A percentile compares a stretch with the other conserved stretches of the same genome.
Evolutionary conservation across 2,329 filamentous ascomycete genomes (phyloP).

Genomic region (Fusarium sp.): DNA sequence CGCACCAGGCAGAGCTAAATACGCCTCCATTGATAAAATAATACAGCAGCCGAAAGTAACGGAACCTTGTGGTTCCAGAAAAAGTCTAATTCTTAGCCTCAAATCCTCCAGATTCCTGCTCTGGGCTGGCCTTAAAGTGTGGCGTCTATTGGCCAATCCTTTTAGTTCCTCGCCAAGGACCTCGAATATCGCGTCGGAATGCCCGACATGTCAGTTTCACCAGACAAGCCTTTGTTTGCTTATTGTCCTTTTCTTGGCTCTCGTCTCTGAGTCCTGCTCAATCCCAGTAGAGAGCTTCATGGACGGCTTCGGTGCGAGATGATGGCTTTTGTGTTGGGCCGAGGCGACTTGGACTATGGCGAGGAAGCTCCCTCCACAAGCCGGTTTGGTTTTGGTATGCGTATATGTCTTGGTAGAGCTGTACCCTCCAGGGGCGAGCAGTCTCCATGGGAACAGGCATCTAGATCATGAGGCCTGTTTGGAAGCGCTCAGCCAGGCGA

Average conservation of each 20-base stretch:
- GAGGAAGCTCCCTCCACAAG: neutral
- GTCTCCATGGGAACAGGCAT: slow-evolving; percentile 7
- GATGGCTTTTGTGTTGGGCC: slow-evolving; percentile 1
- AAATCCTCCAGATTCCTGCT: slow-evolving; percentile 4
- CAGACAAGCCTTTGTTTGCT: neutral
- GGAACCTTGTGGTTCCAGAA: slow-evolving; percentile 10
- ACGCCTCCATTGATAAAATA: neutral
- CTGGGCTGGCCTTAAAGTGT: slow-evolving; percentile 5
- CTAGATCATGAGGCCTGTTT: slow-evolving; percentile 33
- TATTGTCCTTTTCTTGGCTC: slow-evolving; percentile 2
- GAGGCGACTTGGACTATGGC: slow-evolving; percentile 4
- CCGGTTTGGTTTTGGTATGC: slow-evolving; percentile 43
- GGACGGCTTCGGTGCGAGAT: slow-evolving; percentile 12
- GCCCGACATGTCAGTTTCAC: slow-evolving; percentile 6
- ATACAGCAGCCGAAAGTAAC: neutral
- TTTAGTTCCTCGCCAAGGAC: slow-evolving; percentile 10
- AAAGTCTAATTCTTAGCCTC: slow-evolving; percentile 23
- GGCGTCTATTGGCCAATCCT: slow-evolving; percentile 21
- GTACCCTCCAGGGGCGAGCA: slow-evolving; percentile 52
- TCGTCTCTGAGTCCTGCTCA: slow-evolving; percentile 25
- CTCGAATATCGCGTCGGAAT: slow-evolving; percentile 5
- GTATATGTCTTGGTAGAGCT: slow-evolving; percentile 54
- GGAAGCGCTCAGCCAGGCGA: slow-evolving; percentile 40
- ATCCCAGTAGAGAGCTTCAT: slow-evolving; percentile 24
- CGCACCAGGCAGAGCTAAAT: slow-evolving; percentile 14